Evolutionary conservation across 306 rosid species (phyloP).

Genomic region (Macrotyloma uniflorum): DNA sequence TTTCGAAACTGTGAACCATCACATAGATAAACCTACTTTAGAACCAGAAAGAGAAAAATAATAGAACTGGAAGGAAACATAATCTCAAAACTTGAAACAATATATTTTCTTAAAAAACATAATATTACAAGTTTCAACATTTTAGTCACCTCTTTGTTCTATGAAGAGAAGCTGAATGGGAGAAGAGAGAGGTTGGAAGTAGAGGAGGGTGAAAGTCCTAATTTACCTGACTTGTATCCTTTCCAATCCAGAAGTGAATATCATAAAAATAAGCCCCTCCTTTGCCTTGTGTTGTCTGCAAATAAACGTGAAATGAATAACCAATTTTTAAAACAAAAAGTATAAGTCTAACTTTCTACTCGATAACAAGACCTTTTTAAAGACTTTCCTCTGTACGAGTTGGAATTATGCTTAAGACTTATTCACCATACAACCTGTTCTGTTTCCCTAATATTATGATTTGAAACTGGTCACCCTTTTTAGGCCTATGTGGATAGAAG

Average conservation of each 20-base stretch:
- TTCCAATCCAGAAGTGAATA: conserved; percentile 99
- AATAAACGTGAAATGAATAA: conserved; percentile 37
- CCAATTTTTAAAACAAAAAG: not conserved
- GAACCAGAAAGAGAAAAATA: not conserved
- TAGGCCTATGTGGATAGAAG: conserved; percentile 3
- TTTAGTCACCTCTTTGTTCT: conserved; percentile 22
- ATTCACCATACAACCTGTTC: not conserved
- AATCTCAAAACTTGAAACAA: not conserved
- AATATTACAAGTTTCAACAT: conserved; percentile 19
- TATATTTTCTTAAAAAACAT: not conserved
- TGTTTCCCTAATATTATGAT: conserved; percentile 18
- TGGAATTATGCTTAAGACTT: not conserved
- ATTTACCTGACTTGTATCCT: conserved; percentile 93
- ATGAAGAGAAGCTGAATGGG: not conserved
- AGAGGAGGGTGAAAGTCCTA: conserved; percentile 31
- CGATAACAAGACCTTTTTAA: conserved; percentile 3
- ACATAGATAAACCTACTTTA: conserved; percentile 12
- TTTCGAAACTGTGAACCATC: not conserved
- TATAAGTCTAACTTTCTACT: conserved; percentile 21
- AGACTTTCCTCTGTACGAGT: not conserved
- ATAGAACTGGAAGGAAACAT: conserved; percentile 9
- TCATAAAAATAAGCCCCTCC: conserved; percentile 84
- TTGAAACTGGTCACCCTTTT: conserved; percentile 9
- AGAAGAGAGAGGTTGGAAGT: conserved; percentile 32
- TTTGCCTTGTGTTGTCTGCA: conserved; percentile 90